Percentiles rank a stretch among this genome's conserved stretches.
These are phyloP conservation scores for Rauvolfia tetraphylla DNA, from an alignment of 257 asterid species.

Conservation along the genomic window DNA sequence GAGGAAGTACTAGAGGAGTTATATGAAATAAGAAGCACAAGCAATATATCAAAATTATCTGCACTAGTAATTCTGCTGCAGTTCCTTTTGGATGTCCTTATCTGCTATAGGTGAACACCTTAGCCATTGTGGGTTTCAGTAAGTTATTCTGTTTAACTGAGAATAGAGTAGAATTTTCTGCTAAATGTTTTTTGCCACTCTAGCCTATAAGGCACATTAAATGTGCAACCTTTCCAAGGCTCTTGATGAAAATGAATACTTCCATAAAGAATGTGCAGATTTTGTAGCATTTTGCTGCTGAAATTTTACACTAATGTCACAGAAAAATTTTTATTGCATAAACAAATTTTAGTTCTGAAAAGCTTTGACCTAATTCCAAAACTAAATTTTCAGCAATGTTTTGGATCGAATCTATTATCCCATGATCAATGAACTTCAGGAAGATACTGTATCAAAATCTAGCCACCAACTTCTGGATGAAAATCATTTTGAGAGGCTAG, in stretches of 20 bases:
- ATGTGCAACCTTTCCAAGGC: background rate
- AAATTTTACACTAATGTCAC: background rate
- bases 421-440: conserved; percentile 39
- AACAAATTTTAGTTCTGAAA: too few species aligned
- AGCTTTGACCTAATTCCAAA: conserved; percentile 8
- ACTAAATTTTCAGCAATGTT: conserved; percentile 51
- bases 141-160: background rate
- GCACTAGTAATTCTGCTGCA: conserved; percentile 55
- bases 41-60: conserved; percentile 42
- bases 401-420: conserved; percentile 61
- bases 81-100: conserved; percentile 61
- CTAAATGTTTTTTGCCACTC: background rate
- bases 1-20: conserved; percentile 48
- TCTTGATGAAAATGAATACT: background rate
- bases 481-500: conserved; percentile 55
- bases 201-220: background rate
- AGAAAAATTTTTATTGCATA: background rate
- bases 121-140: background rate
- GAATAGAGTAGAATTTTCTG: background rate
- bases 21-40: conserved; percentile 45
- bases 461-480: conserved; percentile 43
- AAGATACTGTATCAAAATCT: conserved; percentile 27
- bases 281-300: background rate
- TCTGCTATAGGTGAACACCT: conserved; percentile 62
- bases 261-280: background rate